A percentile compares a stretch with the other conserved stretches of the same genome.
phyloP scores from a whole-genome alignment of 352 stramenopile species.

The Pythium utonaiense region DNA sequence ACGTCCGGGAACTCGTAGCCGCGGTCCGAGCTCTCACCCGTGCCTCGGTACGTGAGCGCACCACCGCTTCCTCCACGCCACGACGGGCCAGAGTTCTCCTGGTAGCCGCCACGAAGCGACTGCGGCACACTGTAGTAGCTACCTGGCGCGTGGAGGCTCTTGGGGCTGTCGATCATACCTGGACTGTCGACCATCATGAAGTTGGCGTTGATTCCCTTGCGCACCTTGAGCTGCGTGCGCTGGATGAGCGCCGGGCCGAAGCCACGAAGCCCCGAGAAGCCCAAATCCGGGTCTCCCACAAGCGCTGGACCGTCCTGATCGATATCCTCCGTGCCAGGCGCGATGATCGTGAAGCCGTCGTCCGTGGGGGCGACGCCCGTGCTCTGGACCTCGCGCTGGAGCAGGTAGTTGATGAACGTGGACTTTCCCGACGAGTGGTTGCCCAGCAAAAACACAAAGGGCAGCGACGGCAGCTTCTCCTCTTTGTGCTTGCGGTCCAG shows the following conservation, averaged over 20 bases:
- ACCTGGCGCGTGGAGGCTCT: constrained; percentile 50
- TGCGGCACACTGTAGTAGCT: constrained; percentile 45
- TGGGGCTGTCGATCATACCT: constrained; percentile 99
- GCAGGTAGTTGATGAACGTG: constrained; percentile 99
- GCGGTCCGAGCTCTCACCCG: constrained; percentile 62
- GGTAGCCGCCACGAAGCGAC: constrained; percentile 25
- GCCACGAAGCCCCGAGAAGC: constrained; percentile 93
- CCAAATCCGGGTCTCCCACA: constrained; percentile 97
- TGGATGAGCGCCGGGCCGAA: constrained; percentile 98
- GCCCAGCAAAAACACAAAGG: constrained; percentile 98
- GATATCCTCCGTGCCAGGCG: constrained; percentile 93
- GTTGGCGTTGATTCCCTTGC: constrained; percentile 90
- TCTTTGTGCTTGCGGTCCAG: constrained; percentile 88
- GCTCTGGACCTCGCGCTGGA: constrained; percentile 95
- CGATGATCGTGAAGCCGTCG: constrained; percentile 99
- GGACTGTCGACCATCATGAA: constrained; percentile 99
- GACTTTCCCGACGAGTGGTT: constrained; percentile 99
- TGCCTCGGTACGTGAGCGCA: constrained; percentile 38
- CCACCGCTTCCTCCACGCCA: constrained; percentile 2
- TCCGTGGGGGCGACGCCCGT: constrained; percentile 99
- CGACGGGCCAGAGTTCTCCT: constrained; percentile 7
- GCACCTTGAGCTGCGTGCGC: constrained; percentile 98
- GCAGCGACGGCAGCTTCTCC: constrained; percentile 91
- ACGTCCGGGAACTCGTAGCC: constrained; percentile 98
- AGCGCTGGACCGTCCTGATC: constrained; percentile 95